Percentiles rank a stretch among this genome's conserved stretches.
phyloP scores from a whole-genome alignment of 306 rosid genomes.

The Gynostemma pentaphyllum region DNA sequence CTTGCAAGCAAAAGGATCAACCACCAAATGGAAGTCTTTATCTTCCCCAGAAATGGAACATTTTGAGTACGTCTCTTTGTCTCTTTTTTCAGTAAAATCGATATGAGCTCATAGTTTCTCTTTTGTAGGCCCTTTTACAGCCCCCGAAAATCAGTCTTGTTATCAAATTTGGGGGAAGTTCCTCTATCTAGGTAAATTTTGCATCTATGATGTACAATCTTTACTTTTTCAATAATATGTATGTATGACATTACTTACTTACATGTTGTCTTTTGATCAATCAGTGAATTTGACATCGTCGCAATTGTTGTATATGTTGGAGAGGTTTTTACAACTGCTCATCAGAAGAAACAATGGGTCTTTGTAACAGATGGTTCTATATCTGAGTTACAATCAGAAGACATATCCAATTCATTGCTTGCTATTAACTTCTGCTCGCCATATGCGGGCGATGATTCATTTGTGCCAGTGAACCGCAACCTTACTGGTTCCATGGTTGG shows the following conservation, averaged over 20 bases:
- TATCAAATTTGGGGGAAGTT: constrained; percentile 56
- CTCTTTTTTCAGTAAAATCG: background rate
- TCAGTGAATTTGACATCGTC: constrained; percentile 73
- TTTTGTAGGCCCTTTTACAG: constrained; percentile 50
- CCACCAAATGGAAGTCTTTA: constrained; percentile 62
- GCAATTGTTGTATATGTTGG: constrained; percentile 75
- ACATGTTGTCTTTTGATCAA: constrained; percentile 2
- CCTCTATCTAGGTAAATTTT: constrained; percentile 57
- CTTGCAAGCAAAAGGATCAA: constrained; percentile 63
- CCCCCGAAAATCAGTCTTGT: constrained; percentile 32
- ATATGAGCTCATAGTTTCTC: constrained; percentile 12
- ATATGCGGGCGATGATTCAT: constrained; percentile 32
- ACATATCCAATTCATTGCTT: constrained; percentile 38
- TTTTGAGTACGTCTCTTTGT: constrained; percentile 35
- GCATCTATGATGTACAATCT: background rate
- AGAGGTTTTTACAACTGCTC: constrained; percentile 35
- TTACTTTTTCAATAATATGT: constrained; percentile 6
- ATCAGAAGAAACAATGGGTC: constrained; percentile 75
- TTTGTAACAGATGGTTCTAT: constrained; percentile 73
- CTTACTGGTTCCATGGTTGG: constrained; percentile 69
- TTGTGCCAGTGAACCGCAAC: constrained; percentile 46
- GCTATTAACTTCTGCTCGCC: constrained; percentile 77
- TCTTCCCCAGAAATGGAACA: constrained; percentile 31
- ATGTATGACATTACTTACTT: constrained; percentile 10
- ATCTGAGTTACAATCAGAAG: constrained; percentile 29